phyloP scores from a whole-genome alignment of 2,329 filamentous ascomycete species.

The Domatiomyces catenatus region DNA sequence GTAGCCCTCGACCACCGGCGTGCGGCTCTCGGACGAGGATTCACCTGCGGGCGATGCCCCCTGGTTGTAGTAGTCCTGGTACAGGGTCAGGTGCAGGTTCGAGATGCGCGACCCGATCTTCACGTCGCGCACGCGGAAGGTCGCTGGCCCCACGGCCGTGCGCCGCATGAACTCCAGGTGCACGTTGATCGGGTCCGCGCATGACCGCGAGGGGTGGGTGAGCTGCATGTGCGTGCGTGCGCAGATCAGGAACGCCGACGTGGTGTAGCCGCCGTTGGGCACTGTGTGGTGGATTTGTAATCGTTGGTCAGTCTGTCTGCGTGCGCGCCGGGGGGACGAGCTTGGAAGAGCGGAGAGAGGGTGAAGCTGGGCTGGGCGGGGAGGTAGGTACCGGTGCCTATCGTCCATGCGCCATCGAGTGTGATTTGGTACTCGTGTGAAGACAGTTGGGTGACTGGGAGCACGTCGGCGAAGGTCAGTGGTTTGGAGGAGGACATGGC shows the following conservation, averaged over 20 bases:
- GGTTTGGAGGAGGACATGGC: slow-evolving; percentile 1
- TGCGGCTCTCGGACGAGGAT: slow-evolving; percentile 27
- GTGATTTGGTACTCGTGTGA: slow-evolving; percentile 44
- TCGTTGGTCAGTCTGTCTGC: slow-evolving; percentile 8
- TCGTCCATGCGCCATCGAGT: slow-evolving; percentile 46
- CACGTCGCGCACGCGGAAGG: slow-evolving; percentile 44
- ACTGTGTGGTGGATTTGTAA: slow-evolving; percentile 35
- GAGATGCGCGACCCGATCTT: slow-evolving; percentile 51
- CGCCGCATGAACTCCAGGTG: slow-evolving; percentile 52
- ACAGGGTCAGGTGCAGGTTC: slow-evolving; percentile 46
- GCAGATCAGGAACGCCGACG: slow-evolving; percentile 45
- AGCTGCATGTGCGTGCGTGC: slow-evolving; percentile 42
- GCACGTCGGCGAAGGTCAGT: slow-evolving; percentile 14
- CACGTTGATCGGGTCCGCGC: slow-evolving; percentile 48
- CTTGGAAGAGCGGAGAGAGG: not conserved
- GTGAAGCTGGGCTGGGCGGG: not conserved
- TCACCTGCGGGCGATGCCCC: slow-evolving; percentile 18
- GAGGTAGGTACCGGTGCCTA: slow-evolving; percentile 42
- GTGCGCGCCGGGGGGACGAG: not conserved
- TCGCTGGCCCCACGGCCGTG: slow-evolving; percentile 42
- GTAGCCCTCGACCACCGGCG: slow-evolving; percentile 39
- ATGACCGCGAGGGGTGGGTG: slow-evolving; percentile 32
- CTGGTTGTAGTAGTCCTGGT: slow-evolving; percentile 20
- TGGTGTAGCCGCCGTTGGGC: slow-evolving; percentile 56
- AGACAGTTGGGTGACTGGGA: slow-evolving; percentile 19